These are phyloP conservation scores for Lizonia empirigonia DNA, from an alignment of 2,329 filamentous ascomycete species.

Conservation along the genomic window DNA sequence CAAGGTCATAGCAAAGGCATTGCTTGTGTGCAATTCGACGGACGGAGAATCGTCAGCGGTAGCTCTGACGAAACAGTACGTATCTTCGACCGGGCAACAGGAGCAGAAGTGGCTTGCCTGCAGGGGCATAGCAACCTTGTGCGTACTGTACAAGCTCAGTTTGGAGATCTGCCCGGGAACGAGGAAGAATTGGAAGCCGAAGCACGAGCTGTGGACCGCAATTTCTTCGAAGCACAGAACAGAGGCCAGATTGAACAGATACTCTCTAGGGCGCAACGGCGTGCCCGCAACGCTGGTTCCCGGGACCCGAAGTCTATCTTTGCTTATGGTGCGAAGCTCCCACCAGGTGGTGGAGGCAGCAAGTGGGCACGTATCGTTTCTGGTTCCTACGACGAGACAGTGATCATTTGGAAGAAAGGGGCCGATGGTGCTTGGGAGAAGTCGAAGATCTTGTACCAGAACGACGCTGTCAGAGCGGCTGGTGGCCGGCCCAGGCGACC, in stretches of 20 bases:
- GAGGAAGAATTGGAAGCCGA: conserved; percentile 74
- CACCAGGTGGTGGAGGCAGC: conserved; percentile 87
- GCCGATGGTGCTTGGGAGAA: conserved; percentile 83
- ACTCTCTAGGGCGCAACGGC: conserved; percentile 43
- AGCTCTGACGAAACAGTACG: conserved; percentile 96
- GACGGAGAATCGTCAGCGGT: conserved; percentile 88
- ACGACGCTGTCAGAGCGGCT: conserved; percentile 63
- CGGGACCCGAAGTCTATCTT: conserved; percentile 75
- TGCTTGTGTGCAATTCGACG: conserved; percentile 96
- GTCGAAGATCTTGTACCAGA: conserved; percentile 75
- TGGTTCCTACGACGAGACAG: conserved; percentile 92
- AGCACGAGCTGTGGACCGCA: conserved; percentile 73
- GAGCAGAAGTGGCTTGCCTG: conserved; percentile 87
- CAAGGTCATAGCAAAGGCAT: conserved; percentile 93
- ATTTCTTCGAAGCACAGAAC: conserved; percentile 67
- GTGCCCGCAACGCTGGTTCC: conserved; percentile 70
- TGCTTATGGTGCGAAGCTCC: conserved; percentile 82
- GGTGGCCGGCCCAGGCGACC: conserved; percentile 49
- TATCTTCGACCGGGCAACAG: conserved; percentile 86
- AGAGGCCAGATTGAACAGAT: conserved; percentile 50
- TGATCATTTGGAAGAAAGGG: conserved; percentile 93
- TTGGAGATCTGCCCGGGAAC: conserved; percentile 84
- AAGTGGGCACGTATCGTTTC: conserved; percentile 94
- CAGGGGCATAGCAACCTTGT: conserved; percentile 83
- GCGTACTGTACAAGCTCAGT: conserved; percentile 91